A percentile compares a stretch with the other conserved stretches of the same genome.
These are phyloP conservation scores for Malassezia brasiliensis DNA, from an alignment of 1,284 basidiomycete genomes.

Conservation along the genomic window DNA sequence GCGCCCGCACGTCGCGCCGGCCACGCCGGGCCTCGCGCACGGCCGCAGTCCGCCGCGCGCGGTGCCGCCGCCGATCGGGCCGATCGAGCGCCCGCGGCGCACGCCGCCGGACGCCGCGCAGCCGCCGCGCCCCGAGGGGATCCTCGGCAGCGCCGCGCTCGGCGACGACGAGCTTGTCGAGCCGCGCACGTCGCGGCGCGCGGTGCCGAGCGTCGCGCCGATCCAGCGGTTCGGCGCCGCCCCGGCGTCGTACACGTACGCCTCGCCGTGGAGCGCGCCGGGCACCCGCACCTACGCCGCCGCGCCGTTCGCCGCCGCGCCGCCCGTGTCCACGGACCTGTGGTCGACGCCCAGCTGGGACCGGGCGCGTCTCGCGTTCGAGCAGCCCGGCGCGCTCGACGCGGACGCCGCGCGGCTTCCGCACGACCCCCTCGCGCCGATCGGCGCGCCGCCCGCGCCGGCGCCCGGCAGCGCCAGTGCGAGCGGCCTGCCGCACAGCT, in stretches of 20 bases:
- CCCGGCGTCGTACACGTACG: not conserved
- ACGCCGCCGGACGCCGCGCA: conserved; percentile 12
- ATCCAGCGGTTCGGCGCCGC: conserved; percentile 19
- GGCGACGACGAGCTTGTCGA: conserved; percentile 46
- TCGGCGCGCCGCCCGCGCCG: not conserved
- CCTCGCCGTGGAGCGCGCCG: conserved; percentile 16
- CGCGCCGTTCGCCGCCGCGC: conserved; percentile 27
- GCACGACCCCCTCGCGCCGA: not conserved
- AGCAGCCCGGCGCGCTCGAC: conserved; percentile 18
- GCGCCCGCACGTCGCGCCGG: not conserved
- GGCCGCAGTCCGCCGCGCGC: conserved; percentile 11
- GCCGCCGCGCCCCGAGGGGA: conserved; percentile 30
- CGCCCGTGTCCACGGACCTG: not conserved
- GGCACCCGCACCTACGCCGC: conserved; percentile 8
- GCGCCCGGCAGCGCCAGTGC: not conserved
- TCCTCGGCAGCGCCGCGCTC: conserved; percentile 45
- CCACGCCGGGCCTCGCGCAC: not conserved
- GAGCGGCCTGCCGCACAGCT: not conserved
- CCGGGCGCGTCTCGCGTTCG: conserved; percentile 41
- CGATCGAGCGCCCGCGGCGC: conserved; percentile 41
- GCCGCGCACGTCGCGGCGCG: conserved; percentile 34
- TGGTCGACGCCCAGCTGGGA: conserved; percentile 29
- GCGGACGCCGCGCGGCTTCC: not conserved
- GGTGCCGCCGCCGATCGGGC: conserved; percentile 35
- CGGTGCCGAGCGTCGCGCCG: conserved; percentile 25